Base-by-base conservation (phyloP, 1,139 yeast genomes). In the Taphrina pruni region DNA sequence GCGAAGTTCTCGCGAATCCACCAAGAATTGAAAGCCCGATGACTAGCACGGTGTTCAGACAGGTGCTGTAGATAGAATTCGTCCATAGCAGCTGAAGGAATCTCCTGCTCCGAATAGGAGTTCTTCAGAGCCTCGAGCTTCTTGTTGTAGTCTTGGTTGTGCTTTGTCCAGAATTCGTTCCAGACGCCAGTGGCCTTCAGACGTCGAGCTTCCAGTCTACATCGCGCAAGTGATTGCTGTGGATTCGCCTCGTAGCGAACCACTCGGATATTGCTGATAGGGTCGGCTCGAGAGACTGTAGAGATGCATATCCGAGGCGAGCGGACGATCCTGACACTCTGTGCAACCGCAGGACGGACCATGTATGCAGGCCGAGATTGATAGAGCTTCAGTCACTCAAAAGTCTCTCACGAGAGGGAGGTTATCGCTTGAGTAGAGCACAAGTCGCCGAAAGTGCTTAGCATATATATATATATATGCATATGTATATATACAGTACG, bases 1-100 rank as follows among this genome's bases (percentile, higher is more conserved):
- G 61, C 43, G 35, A 64, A 64, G 14, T 64, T 64, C 48, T 64
- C 67, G 38, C 48, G 26, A 3, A 64, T 41, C 67, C 67, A 64
- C 67, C 67, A 64, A 9, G 39, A 17, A 35, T 64, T 64, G 61
- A 64, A 64, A 14, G n/a, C 46, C 21, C 61, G 43, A 26, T 64
- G 67, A 36, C 56, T 50, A 14, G 54, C 67, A 3, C 61, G 54
- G 5, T 58, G 56, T 12, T 32, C 46, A 9, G 48, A 45, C 36
- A 64, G 52, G 20, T 64, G 67, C 32, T 64, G 55, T 36, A 20
- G 36, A 20, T 45, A 64, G 48, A 64, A 64, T 2, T 21, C n/a
- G 43, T 45, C 56, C 67, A 64, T 54, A 6, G 43, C 46, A 7
- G 32, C 35, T 12, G 67, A 38, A 4, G 67, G 67, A n/a, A 64